Evolutionary conservation across 1,139 yeast species (phyloP).

Genomic region (Diutina mesorugosa): DNA sequence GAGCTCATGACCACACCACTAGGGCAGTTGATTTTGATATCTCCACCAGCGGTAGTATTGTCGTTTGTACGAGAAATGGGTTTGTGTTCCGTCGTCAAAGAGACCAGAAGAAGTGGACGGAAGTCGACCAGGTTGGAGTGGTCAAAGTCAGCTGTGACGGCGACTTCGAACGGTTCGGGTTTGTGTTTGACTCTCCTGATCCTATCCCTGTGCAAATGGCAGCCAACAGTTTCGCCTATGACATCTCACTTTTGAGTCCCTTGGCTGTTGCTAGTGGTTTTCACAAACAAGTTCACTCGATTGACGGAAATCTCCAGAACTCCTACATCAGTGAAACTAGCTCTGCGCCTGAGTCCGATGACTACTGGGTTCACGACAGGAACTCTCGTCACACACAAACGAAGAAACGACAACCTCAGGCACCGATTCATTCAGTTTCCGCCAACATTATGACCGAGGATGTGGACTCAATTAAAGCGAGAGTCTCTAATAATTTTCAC

Average conservation of each 20-base stretch:
- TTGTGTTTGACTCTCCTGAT: constrained; percentile 53
- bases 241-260: constrained; percentile 40
- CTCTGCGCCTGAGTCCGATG: background rate
- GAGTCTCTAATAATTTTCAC: background rate
- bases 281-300: background rate
- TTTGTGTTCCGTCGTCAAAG: constrained; percentile 33
- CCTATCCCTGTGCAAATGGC: constrained; percentile 35
- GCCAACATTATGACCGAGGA: background rate
- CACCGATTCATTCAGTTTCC: background rate
- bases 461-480: background rate
- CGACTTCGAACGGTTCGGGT: constrained; percentile 53
- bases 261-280: constrained; percentile 9
- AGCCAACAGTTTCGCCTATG: constrained; percentile 30
- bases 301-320: constrained; percentile 3
- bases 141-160: constrained; percentile 56
- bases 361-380: background rate
- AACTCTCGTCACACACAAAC: background rate
- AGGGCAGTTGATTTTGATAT: constrained; percentile 50
- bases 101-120: constrained; percentile 35
- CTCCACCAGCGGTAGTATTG: constrained; percentile 54
- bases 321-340: constrained; percentile 7
- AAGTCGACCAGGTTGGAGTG: constrained; percentile 34
- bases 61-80: constrained; percentile 59
- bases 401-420: background rate
- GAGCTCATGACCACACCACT: constrained; percentile 38